Evolutionary conservation across 139 green algal genomes (phyloP).

Genomic region (Chlorella vulgaris): DNA sequence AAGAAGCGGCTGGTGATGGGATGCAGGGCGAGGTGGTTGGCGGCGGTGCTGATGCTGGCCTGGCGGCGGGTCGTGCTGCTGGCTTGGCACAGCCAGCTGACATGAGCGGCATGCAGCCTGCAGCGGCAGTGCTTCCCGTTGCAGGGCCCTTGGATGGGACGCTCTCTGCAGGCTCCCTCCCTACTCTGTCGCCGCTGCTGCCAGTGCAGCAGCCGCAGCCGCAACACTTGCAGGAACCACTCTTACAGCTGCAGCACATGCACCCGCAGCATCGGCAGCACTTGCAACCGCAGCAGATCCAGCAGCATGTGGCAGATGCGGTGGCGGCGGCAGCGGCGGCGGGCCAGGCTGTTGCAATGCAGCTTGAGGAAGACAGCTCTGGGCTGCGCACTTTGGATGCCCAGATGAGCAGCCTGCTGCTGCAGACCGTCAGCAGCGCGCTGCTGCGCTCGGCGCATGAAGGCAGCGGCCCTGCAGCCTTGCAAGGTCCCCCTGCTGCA

Average conservation of each 20-base stretch:
- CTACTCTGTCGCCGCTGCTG: neutral
- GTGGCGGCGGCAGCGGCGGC: neutral
- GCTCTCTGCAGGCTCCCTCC: too few relatives aligned
- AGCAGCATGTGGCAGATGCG: neutral
- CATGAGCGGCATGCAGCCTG: too few relatives aligned
- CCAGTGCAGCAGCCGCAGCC: constrained; percentile 16
- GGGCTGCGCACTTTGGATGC: constrained; percentile 20
- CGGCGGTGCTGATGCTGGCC: neutral
- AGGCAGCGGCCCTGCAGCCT: too few relatives aligned
- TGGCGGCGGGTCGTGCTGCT: neutral
- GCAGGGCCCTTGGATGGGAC: too few relatives aligned
- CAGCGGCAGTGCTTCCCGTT: too few relatives aligned
- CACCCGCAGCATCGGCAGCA: neutral
- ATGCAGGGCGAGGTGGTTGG: neutral
- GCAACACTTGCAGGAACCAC: too few relatives aligned
- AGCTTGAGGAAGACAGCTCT: neutral
- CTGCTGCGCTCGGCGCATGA: neutral
- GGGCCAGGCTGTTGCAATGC: neutral
- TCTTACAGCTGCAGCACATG: too few relatives aligned
- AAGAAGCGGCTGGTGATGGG: neutral
- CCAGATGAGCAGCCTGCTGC: constrained; percentile 28
- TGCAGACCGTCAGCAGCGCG: constrained; percentile 18
- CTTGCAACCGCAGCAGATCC: neutral
- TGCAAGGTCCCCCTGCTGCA: neutral
- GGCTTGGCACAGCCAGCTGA: too few relatives aligned